These are phyloP conservation scores for Beta vulgaris DNA, from an alignment of 148 eudicot genomes.

Conservation along the genomic window DNA sequence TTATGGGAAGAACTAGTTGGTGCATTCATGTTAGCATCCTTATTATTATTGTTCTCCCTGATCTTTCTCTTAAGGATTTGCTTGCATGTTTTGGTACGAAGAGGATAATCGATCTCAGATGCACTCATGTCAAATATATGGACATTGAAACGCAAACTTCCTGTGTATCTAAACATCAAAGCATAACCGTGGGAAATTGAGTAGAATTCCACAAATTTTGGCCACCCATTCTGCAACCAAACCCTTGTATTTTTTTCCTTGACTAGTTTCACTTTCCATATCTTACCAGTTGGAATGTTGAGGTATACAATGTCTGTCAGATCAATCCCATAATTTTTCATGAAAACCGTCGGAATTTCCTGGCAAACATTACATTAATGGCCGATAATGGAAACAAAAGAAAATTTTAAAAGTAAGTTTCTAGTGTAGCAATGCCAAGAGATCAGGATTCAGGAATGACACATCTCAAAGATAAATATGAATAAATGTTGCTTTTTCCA, in stretches of 20 bases:
- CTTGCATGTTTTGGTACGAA: background rate
- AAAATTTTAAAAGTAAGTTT: too few species aligned
- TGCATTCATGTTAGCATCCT: background rate
- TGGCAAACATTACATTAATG: background rate
- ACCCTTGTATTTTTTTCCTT: constrained; percentile 20
- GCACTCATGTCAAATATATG: constrained; percentile 36
- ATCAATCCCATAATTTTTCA: constrained; percentile 20
- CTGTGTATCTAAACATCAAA: constrained; percentile 32
- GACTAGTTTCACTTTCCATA: constrained; percentile 31
- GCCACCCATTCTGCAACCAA: constrained; percentile 47
- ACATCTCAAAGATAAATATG: too few species aligned
- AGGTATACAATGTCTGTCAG: constrained; percentile 21
- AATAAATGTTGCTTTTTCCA: too few species aligned
- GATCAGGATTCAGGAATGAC: too few species aligned
- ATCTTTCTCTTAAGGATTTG: background rate
- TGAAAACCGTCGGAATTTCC: constrained; percentile 37
- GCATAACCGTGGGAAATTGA: constrained; percentile 31
- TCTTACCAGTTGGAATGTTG: constrained; percentile 29
- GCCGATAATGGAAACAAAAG: too few species aligned
- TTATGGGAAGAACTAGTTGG: background rate
- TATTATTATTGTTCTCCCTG: too few species aligned
- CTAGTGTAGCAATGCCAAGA: too few species aligned
- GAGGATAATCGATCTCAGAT: constrained; percentile 42
- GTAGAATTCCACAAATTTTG: constrained; percentile 30
- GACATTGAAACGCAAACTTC: constrained; percentile 31